Evolutionary conservation across 2,329 filamentous ascomycete species (phyloP).

Genomic region (Fusarium sp.): DNA sequence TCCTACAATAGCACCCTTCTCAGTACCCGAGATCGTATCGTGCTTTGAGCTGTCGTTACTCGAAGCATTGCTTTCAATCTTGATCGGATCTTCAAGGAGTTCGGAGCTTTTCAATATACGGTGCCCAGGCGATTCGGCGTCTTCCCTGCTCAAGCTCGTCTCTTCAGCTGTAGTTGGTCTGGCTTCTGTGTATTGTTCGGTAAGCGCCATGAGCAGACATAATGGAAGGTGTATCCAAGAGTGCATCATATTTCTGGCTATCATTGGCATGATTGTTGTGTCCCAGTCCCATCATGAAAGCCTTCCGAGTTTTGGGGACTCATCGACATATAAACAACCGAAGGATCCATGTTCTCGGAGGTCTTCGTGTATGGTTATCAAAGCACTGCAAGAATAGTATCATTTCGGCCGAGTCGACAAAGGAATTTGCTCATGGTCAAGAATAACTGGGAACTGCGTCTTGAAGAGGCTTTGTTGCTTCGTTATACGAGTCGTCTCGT

Average conservation of each 20-base stretch:
- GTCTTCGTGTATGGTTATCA: neutral
- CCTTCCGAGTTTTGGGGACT: neutral
- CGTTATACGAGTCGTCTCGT: constrained; percentile 2
- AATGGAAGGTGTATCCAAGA: constrained; percentile 8
- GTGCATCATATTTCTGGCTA: neutral
- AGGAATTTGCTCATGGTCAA: constrained; percentile 5
- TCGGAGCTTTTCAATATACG: neutral
- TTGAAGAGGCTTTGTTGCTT: constrained; percentile 13
- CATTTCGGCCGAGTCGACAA: constrained; percentile 19
- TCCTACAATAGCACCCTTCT: constrained; percentile 34
- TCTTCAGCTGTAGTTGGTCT: constrained; percentile 6
- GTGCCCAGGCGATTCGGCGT: constrained; percentile 8
- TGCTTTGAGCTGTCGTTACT: constrained; percentile 1
- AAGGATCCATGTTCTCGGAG: neutral
- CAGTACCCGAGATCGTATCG: neutral
- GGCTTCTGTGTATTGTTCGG: constrained; percentile 12
- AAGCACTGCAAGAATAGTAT: constrained; percentile 21
- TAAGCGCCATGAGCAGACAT: constrained; percentile 10
- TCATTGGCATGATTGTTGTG: constrained; percentile 17
- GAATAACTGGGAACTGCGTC: neutral
- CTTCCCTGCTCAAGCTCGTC: neutral
- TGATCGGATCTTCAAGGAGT: neutral
- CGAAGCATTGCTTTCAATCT: neutral
- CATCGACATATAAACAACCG: constrained; percentile 9
- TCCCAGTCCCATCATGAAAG: constrained; percentile 7